Evolutionary conservation across 345 rosid species (phyloP), one percentile per base, ranked within the genome.

Genomic region (Punica granatum): DNA sequence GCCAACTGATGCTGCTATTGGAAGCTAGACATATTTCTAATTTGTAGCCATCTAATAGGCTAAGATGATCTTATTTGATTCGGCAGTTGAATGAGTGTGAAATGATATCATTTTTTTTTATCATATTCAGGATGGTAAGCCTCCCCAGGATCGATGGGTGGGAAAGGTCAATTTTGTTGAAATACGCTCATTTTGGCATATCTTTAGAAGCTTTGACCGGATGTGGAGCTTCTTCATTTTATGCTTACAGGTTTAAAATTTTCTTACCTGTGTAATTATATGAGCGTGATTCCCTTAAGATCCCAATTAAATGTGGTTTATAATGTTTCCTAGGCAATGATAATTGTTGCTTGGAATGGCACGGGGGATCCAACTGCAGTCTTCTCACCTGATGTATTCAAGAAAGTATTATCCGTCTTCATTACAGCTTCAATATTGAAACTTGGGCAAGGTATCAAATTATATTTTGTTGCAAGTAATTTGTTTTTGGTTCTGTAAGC

Each of bases 141-240:
- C 94, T 68, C 60, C 46, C 59, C 77, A 67, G 73, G 89, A 90
- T 77, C 81, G 84, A 64, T 92, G 99, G 99, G 85, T 83, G 70
- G 99, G 98, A 58, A 95, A 95, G 79, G 98, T 86, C 71, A 92
- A 95, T 78, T 92, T 95, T 74, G 99, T 95, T 72, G 99, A 95
- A 81, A 92, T 95, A 70, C 94, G 99, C 41, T 79, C 98, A 34
- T 95, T 92, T 82, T 92, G 93, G 96, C 99, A 95, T 83, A 71
- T 92, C 67, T 95, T 95, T 76, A 89, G 99, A 78, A 95, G 98
- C 86, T 95, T 90, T 64, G 99, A 95, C 82, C 92, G 97, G 59
- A 92, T 95, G 99, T 95, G 99, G 99, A 85, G 92, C 73, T 95
- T 95, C 79, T 88, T 86, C 66, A 92, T 95, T 79, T 76, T 95